A percentile compares a stretch with the other conserved stretches of the same genome.
Conservation (phyloP, 805 yeast species). For the Tetrapisispora pingtungensis region DNA sequence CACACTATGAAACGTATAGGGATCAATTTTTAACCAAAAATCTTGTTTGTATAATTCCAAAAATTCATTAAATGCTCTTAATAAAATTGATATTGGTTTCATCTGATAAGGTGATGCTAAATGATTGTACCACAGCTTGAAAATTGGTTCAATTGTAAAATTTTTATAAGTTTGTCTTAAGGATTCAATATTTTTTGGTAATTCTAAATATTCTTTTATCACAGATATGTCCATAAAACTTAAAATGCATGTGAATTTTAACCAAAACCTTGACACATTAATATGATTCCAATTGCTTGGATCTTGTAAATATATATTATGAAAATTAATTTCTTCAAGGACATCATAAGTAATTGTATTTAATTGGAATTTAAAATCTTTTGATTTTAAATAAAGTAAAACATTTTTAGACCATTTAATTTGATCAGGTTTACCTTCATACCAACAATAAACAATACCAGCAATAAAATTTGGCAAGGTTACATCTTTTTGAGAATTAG, state of each 20-base stretch:
- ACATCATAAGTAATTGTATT: constrained; percentile 31
- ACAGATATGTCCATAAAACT: constrained; percentile 19
- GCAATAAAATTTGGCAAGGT: constrained; percentile 29
- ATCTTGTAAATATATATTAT: constrained; percentile 44
- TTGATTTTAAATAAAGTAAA: constrained; percentile 16
- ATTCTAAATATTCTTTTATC: constrained; percentile 19
- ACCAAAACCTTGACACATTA: constrained; percentile 25
- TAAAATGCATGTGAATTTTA: constrained; percentile 24
- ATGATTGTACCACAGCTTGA: constrained; percentile 27
- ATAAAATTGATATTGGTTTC: constrained; percentile 39
- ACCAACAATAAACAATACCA: constrained; percentile 44
- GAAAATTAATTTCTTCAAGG: constrained; percentile 45
- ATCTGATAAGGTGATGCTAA: constrained; percentile 20
- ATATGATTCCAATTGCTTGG: constrained; percentile 36
- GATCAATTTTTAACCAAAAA: constrained; percentile 49
- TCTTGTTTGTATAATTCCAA: constrained; percentile 33
- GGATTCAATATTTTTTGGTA: constrained; percentile 25
- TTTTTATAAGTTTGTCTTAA: constrained; percentile 19
- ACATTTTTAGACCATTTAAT: constrained; percentile 39
- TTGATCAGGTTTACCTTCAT: constrained; percentile 42
- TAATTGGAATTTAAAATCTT: constrained; percentile 6
- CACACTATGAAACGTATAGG: constrained; percentile 44
- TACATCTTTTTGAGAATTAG: no score
- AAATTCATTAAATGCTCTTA: constrained; percentile 42
- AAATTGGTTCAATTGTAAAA: constrained; percentile 25